Percentiles rank a stretch among this genome's conserved stretches.
Conservation (phyloP, 1,139 yeast species). For the Hyphopichia khmerensis region DNA sequence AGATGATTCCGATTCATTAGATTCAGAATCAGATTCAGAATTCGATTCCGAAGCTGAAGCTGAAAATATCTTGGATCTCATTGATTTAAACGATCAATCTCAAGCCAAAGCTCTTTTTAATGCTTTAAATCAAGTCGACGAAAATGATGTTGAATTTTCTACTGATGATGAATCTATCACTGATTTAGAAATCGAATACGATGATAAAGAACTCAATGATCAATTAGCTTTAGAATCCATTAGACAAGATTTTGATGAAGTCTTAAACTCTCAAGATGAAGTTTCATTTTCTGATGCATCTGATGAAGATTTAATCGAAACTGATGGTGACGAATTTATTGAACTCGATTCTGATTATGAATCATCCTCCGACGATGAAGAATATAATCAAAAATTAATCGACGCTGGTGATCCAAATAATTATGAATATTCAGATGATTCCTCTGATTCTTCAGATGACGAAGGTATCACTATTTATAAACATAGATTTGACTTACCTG, state of each 20-base stretch:
- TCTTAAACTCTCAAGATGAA: slow-evolving; percentile 34
- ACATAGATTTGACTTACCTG: slow-evolving; percentile 43
- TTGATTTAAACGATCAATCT: slow-evolving; percentile 36
- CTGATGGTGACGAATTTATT: slow-evolving; percentile 28
- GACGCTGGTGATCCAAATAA: slow-evolving; percentile 22
- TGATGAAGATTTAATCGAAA: slow-evolving; percentile 11
- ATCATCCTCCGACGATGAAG: slow-evolving; percentile 13
- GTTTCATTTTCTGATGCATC: slow-evolving; percentile 17
- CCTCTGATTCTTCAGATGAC: slow-evolving; percentile 30
- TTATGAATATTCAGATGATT: slow-evolving; percentile 19
- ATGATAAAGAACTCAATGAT: slow-evolving; percentile 31
- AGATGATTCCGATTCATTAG: slow-evolving; percentile 6
- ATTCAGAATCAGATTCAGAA: slow-evolving; percentile 13
- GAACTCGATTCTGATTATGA: slow-evolving; percentile 29
- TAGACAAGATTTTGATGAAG: slow-evolving; percentile 41
- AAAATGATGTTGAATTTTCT: not conserved
- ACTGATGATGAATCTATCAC: slow-evolving; percentile 13
- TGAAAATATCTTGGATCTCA: slow-evolving; percentile 31
- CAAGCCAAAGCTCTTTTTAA: slow-evolving; percentile 31
- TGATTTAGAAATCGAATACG: slow-evolving; percentile 30
- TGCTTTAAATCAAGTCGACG: slow-evolving; percentile 5
- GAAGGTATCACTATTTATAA: slow-evolving; percentile 48
- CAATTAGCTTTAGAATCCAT: slow-evolving; percentile 39
- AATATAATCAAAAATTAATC: not conserved
- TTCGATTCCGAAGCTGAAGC: slow-evolving; percentile 22